Evolutionary conservation across 2,329 filamentous ascomycete genomes (phyloP), one percentile per base, ranked within the genome.

Genomic region (Aspergillus sp.): DNA sequence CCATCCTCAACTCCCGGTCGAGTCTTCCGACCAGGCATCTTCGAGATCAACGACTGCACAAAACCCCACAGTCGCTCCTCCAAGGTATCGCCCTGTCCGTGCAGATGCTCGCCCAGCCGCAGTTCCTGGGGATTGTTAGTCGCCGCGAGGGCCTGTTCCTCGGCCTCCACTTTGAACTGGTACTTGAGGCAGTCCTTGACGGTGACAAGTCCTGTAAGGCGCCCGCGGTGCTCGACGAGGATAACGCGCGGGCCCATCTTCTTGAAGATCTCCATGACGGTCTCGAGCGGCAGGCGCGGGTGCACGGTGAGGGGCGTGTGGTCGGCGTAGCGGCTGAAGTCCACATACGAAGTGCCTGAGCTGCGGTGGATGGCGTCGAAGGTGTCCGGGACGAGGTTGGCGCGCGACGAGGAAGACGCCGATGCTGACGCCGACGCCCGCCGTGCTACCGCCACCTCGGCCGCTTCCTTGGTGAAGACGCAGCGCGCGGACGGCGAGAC

Each of bases 161-260:
- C 87, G 9, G 91, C 91, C 75, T 99, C 95, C 0, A 90, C 91
- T 80, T 95, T 96, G 84, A 98, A 96, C 75, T 99, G 94, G 71
- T 96, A 98, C 74, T 95, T 96, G 57, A 99, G 80, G 67, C 95
- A 98, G 74, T 99, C 95, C 75, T 99, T 99, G 63, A 97, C 90
- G 0, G 95, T 99, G 0, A 99, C 91, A 0, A 99, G 82, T 0
- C 95, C 95, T 0, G 85, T 86, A 2, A 99, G 83, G 53, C 86
- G 86, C 14, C 95, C 95, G 59, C 91, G 90, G 72, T 96, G 90
- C 75, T 99, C 95, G 45, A 97, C 89, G 3, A 99, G 83, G 53
- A 99, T 94, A 6, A 97, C 92, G 1, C 95, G 86, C 0, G 94
- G 95, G 0, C 95, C 95, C 73, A 99, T 96, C 79, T 98, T 99